Evolutionary conservation across 768 basidiomycete species (phyloP), one percentile per base, ranked within the genome.

Genomic region (Nevesoporus exiguus): DNA sequence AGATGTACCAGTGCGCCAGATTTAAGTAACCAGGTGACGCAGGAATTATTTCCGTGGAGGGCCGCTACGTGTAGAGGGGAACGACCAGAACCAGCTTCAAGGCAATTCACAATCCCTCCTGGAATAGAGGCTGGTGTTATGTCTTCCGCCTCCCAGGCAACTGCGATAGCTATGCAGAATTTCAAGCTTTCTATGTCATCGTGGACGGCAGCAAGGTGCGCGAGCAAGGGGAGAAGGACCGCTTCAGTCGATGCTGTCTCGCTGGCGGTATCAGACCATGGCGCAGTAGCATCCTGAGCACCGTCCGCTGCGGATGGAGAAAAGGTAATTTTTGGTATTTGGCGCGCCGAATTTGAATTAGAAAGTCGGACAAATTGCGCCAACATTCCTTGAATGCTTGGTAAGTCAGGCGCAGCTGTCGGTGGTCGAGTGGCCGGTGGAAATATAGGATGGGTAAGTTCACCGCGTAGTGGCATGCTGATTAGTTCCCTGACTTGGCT

Each of bases 1-100:
- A 88, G 73, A 68, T 95, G 92, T 21, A 94, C 92, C 14, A 91
- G 73, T 1, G 91, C 90, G 5, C 92, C 92, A 0, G 82, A 81
- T 55, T 80, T 75, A 19, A 94, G 76, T 34, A 94, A 71, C 30
- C 80, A 63, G 30, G 66, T 66, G 36, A 76, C 71, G 36, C 75
- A 73, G 10, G 59, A 61, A 9, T 61, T 55, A 56, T 80, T 78
- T 2, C 90, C 89, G 49, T 85, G 83, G 31, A 93, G 66, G 27
- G 88, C 83, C 2, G 92, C 90, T 15, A 85, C 80, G 58, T 95
- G 92, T 41, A 95, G 70, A 10, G 92, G 87, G 10, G 89, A 83
- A 47, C 85, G 78, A 7, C 87, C 86, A 19, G 85, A 86, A 5
- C 85, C 80, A 2, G 77, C 70, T 46, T 92, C 90, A 25, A 86